Percentiles rank a stretch among this genome's conserved stretches.
Evolutionary conservation across 164 flowering plant genomes (phyloP).

Genomic region (Nymphaea colorata): DNA sequence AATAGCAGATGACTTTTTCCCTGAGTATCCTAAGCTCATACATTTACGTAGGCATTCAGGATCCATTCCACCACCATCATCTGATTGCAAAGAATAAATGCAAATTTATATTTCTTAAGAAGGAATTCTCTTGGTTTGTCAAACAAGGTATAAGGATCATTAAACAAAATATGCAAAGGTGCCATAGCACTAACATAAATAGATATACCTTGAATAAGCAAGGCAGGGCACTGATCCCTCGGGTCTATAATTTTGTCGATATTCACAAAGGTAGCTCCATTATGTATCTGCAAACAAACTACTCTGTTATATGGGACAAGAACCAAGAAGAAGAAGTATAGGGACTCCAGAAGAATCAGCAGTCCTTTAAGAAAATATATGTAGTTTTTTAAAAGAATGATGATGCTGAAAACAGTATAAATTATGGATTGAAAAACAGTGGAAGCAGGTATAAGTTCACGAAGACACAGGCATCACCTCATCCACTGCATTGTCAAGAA

Average conservation of each 20-base stretch:
- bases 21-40: conserved; percentile 96
- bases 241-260: conserved; percentile 68
- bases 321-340: not conserved
- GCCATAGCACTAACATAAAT: too few species aligned
- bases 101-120: too few species aligned
- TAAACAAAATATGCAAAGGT: too few species aligned
- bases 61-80: conserved; percentile 98
- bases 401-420: not conserved
- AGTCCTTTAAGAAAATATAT: not conserved
- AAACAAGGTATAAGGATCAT: too few species aligned
- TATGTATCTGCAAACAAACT: conserved; percentile 45
- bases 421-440: not conserved
- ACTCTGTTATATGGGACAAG: too few species aligned
- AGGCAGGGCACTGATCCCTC: conserved; percentile 64
- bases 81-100: conserved; percentile 13
- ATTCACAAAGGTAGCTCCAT: conserved; percentile 82
- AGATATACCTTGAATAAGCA: conserved; percentile 70
- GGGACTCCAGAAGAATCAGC: too few species aligned
- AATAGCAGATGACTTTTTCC: conserved; percentile 64
- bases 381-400: too few species aligned
- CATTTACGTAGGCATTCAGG: conserved; percentile 75
- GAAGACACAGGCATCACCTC: conserved; percentile 40
- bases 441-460: not conserved
- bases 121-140: too few species aligned
- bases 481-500: conserved; percentile 91